These are phyloP conservation scores for Eucalyptus pauciflora DNA, from an alignment of 345 rosid genomes.

Conservation along the genomic window DNA sequence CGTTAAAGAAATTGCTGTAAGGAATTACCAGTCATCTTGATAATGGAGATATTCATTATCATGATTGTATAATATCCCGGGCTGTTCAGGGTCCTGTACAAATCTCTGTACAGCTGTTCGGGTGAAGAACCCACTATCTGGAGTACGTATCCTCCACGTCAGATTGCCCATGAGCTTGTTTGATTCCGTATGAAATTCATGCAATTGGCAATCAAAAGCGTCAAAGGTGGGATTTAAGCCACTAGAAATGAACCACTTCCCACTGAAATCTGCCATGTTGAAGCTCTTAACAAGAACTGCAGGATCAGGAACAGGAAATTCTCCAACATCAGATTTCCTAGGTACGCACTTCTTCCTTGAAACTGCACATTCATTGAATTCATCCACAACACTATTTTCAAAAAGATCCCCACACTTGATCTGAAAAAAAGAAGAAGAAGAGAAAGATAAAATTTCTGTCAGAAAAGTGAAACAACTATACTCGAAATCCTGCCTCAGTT, in stretches of 20 bases:
- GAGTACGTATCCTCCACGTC: slow-evolving; percentile 76
- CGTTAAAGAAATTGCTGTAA: background rate
- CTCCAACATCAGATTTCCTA: slow-evolving; percentile 75
- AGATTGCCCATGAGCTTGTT: slow-evolving; percentile 67
- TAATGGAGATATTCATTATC: slow-evolving; percentile 91
- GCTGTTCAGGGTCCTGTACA: slow-evolving; percentile 66
- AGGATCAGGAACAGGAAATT: slow-evolving; percentile 79
- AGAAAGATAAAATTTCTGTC: background rate
- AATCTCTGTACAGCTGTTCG: slow-evolving; percentile 58
- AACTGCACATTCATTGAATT: slow-evolving; percentile 92
- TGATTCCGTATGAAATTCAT: slow-evolving; percentile 70
- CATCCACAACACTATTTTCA: slow-evolving; percentile 75
- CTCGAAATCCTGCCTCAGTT: background rate
- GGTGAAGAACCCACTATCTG: slow-evolving; percentile 70
- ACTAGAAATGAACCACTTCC: slow-evolving; percentile 85
- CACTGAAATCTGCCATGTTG: slow-evolving; percentile 59
- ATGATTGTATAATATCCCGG: slow-evolving; percentile 75
- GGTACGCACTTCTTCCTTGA: slow-evolving; percentile 92
- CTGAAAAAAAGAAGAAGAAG: slow-evolving; percentile 15
- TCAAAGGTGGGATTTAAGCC: slow-evolving; percentile 94
- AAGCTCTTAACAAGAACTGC: slow-evolving; percentile 61
- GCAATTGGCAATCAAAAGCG: slow-evolving; percentile 76
- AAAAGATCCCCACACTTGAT: slow-evolving; percentile 93
- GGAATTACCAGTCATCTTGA: slow-evolving; percentile 86
- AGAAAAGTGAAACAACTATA: background rate